Base-by-base conservation (phyloP, 2,329 filamentous ascomycete genomes). In the Neonectria coccinea region DNA sequence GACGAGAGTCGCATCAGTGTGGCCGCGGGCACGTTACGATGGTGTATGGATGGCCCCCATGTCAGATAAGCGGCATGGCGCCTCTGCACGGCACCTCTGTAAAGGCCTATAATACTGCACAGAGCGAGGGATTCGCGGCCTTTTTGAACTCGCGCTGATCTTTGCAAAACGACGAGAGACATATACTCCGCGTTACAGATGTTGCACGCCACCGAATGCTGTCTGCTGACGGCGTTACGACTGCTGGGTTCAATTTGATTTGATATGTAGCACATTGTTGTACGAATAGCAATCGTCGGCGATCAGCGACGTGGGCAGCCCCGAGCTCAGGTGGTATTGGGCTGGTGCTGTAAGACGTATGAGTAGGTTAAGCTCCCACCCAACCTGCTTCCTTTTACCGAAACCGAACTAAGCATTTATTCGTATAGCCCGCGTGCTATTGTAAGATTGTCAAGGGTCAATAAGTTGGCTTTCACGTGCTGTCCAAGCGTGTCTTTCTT, bases 21-120 rank as follows among this genome's bases (percentile, higher is more conserved):
- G 36, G 36, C 14, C 14, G 36, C 16, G 36, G 36, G 36, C 36
- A 39, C 36, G 36, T 39, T 39, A 39, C 36, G 47, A 31, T 18
- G 39, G 47, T 31, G 60, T n/a, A 50, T 25, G 60, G 39, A 54
- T 42, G 60, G 20, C 33, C 52, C 36, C 48, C 36, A 9, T 33
- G 60, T 44, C 33, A 63, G 41, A 54, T 52, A 62, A 57, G 59
- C 59, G 53, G 59, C 54, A 41, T 57, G 33, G 31, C 39, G 16
- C 20, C 14, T 39, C 42, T 36, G 59, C 54, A 47, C 48, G 33
- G 42, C 39, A 27, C 33, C 45, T 39, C 42, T 36, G 36, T 22
- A 55, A 11, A 11, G 16, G 47, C 47, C 12, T 36, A 14, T 36
- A 36, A 9, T 29, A n/a, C 31, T 9, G 18, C 16, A 16, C 6